Evolutionary conservation across 805 yeast genomes (phyloP).

Genomic region (Cyberlindnera mycetangii): DNA sequence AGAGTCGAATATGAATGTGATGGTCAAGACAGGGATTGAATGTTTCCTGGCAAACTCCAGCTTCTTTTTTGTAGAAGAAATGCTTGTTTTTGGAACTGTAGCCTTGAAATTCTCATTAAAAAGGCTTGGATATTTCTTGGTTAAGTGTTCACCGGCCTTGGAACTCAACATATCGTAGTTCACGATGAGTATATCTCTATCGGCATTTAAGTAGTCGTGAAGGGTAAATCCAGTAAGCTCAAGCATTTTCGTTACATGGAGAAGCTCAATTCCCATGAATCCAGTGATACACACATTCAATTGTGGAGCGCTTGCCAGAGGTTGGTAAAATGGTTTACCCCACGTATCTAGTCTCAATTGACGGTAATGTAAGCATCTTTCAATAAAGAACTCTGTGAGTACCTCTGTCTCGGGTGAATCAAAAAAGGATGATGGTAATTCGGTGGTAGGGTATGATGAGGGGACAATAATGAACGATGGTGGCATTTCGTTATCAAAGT

Average conservation of each 20-base stretch:
- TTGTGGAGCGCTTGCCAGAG: conserved; percentile 19
- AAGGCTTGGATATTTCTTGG: conserved; percentile 32
- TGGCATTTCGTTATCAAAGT: conserved; percentile 1
- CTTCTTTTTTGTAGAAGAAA: conserved; percentile 48
- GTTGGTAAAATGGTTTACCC: conserved; percentile 47
- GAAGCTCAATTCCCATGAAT: conserved; percentile 69
- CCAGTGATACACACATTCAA: conserved; percentile 54
- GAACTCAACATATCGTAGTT: conserved; percentile 47
- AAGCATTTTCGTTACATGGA: conserved; percentile 68
- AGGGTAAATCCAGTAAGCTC: conserved; percentile 47
- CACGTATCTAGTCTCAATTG: conserved; percentile 52
- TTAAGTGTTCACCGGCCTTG: conserved; percentile 35
- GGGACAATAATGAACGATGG: conserved; percentile 22
- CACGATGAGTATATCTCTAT: conserved; percentile 55
- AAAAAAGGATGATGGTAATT: conserved; percentile 15
- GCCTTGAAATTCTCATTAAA: conserved; percentile 22
- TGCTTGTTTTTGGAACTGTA: conserved; percentile 29
- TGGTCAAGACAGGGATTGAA: conserved; percentile 55
- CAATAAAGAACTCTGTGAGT: conserved; percentile 80
- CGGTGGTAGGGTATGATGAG: conserved; percentile 16
- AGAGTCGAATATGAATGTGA: conserved; percentile 53
- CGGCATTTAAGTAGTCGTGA: conserved; percentile 44
- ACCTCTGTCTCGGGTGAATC: conserved; percentile 29
- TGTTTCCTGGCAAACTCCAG: conserved; percentile 56
- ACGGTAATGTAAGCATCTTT: conserved; percentile 63